Percentiles rank a stretch among this genome's conserved stretches.
These are phyloP conservation scores for Neonectria faginata DNA, from an alignment of 2,329 filamentous ascomycete genomes.

Conservation along the genomic window DNA sequence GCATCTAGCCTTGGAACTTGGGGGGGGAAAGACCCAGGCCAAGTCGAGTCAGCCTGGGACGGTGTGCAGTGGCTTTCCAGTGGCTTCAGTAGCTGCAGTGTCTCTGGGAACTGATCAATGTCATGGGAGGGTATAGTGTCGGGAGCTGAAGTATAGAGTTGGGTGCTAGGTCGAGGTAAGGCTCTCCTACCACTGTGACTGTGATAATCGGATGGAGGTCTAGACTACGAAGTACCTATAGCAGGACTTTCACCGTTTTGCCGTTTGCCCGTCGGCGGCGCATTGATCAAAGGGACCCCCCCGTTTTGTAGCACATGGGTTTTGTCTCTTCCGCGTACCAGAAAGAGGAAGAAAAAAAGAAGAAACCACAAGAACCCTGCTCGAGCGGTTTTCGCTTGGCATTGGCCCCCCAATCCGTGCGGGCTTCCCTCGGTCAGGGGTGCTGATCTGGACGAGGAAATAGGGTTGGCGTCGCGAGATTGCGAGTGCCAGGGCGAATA, in stretches of 20 bases:
- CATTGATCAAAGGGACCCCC: constrained; percentile 12
- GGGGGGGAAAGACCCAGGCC: not conserved
- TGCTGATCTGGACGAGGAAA: constrained; percentile 24
- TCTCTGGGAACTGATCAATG: not conserved
- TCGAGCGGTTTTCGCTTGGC: constrained; percentile 3
- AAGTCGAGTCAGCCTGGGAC: not conserved
- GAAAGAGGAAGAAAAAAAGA: not conserved
- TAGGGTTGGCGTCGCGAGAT: constrained; percentile 30
- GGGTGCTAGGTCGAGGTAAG: not conserved
- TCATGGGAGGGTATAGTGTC: constrained; percentile 1
- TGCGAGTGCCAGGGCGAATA: constrained; percentile 28
- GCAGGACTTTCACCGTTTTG: not conserved
- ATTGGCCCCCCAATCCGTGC: not conserved
- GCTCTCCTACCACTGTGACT: not conserved
- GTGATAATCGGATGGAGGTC: not conserved
- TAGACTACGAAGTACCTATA: too few relatives aligned
- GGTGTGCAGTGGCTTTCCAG: not conserved
- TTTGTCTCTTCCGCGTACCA: constrained; percentile 12
- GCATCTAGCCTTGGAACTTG: not conserved
- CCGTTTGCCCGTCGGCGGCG: constrained; percentile 15
- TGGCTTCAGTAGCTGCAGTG: constrained; percentile 14
- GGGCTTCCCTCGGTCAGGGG: not conserved
- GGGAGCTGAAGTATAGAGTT: constrained; percentile 10
- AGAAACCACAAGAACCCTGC: not conserved
- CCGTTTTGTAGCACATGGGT: constrained; percentile 19